Evolutionary conservation across 306 rosid species (phyloP), one percentile per base, ranked within the genome.

Genomic region (Rosa chinensis): DNA sequence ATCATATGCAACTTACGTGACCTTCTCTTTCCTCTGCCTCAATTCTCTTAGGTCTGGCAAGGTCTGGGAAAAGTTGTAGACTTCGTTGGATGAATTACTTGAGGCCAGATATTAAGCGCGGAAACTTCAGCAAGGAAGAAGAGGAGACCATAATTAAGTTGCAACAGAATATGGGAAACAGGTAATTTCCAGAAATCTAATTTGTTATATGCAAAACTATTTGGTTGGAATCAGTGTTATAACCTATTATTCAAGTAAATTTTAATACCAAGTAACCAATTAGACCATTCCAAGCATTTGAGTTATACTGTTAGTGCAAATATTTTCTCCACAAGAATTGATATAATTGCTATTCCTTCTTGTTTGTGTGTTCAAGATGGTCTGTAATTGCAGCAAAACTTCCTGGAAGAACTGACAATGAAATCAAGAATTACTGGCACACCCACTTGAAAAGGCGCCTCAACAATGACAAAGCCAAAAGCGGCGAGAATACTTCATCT

Each of bases 31-130:
- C 44, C 59, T 9, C 47, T n/a, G 12, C 64, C 3, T 69, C 23
- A 25, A 10, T 42, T 6, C 7, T 53, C 12, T 47, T 10, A 85
- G 85, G 83, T 43, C 74, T 81, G 83, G 73, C 73, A 10, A 81
- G 87, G 23, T 81, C 85, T 8, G 87, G 87, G 75, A 84, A 85
- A 59, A 81, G 88, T 62, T 81, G 88, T 43, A 78, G 88, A 21
- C 85, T 85, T 21, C 83, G 85, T 37, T 85, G 88, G 85, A 13
- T 85, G 79, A 85, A 85, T 75, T 81, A 85, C 79, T 62, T 85
- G 21, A 78, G 85, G 81, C 88, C 88, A 3, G 78, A 78, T 64
- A 81, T 85, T 10, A 85, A 78, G 81, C 83, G 75, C 17, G 88
- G 88, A 28, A 78, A 66, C 63, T 85, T 85, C 45, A 75, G 73